Percentiles rank a stretch among this genome's conserved stretches.
phyloP scores from a whole-genome alignment of 257 asterid genomes.

The Gentiana straminea region DNA sequence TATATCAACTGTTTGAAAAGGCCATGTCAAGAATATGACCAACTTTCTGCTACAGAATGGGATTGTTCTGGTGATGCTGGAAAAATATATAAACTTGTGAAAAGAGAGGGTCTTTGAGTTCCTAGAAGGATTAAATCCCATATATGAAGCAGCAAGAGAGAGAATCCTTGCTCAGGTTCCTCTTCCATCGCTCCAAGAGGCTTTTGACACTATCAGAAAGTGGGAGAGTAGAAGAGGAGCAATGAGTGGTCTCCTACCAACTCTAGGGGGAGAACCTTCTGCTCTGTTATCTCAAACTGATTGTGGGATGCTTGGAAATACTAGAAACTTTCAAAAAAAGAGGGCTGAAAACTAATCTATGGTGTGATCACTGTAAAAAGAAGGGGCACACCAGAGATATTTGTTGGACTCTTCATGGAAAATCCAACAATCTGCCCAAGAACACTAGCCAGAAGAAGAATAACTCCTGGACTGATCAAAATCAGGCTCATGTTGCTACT shows the following conservation, averaged over 20 bases:
- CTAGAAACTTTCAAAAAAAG: background rate
- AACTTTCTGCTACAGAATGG: background rate
- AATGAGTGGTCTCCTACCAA: background rate
- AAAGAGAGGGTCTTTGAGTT: background rate
- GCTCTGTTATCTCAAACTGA: background rate
- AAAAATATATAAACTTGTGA: background rate
- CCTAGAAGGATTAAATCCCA: background rate
- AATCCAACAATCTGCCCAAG: background rate
- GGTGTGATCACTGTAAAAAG: slow-evolving; percentile 6
- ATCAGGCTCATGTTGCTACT: no score
- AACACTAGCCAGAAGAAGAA: background rate
- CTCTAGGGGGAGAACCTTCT: no score
- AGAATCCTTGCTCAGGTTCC: slow-evolving; percentile 1
- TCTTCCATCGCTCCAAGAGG: background rate
- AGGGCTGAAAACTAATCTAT: background rate
- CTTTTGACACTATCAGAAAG: background rate
- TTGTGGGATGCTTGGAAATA: background rate
- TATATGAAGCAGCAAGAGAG: background rate
- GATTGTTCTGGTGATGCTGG: background rate
- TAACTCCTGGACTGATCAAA: no score
- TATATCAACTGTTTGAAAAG: background rate
- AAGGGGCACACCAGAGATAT: background rate
- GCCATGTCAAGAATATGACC: background rate
- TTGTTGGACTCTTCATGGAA: slow-evolving; percentile 1
- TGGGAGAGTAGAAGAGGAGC: background rate